Evolutionary conservation across 371 early-diverging fungal species (phyloP), one percentile per base, ranked within the genome.

Genomic region (Batkoa obscura): DNA sequence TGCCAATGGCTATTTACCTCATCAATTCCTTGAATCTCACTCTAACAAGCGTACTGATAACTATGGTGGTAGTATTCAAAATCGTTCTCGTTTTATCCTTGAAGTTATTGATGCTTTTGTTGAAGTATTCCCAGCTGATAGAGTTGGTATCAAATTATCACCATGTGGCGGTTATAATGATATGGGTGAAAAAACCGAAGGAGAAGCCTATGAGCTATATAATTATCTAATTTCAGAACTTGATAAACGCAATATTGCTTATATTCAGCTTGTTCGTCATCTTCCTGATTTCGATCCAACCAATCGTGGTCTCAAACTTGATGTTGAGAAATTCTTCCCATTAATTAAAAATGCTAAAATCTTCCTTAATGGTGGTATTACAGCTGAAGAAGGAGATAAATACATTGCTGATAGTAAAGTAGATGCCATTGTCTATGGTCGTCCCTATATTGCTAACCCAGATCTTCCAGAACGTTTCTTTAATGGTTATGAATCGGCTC

Each of bases 111-210:
- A 66, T 6, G 70, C 88, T 39, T 87, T 83, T 59, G 70, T 88
- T 55, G 79, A 92, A 36, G 55, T 92, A 2, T 88, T 86, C 6
- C 72, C 75, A 30, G 69, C 78, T 0, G 92, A 93, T 50, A 74
- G 74, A 64, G 72, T 78, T 5, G 78, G 70, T 33, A 68, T 65
- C 10, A 60, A 66, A n/a, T 68, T 69, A 33, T 68, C 34, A 39
- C 57, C 57, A 10, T 83, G 84, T 83, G 74, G 68, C 30, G 55
- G 73, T 2, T 72, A 81, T 23, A 84, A 90, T 42, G 72, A 80
- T 3, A 66, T 81, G 2, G 64, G 67, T 34, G 66, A 84, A 48
- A 6, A 39, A 6, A 39, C 48, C 4, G 33, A 12, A 5, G 15
- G 33, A 48, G 32, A 31, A 31, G 6, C 33, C 5, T 3, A 32